Percentiles rank a stretch among this genome's conserved stretches.
phyloP scores from a whole-genome alignment of 164 flowering plant species.

The Chimonanthus salicifolius region DNA sequence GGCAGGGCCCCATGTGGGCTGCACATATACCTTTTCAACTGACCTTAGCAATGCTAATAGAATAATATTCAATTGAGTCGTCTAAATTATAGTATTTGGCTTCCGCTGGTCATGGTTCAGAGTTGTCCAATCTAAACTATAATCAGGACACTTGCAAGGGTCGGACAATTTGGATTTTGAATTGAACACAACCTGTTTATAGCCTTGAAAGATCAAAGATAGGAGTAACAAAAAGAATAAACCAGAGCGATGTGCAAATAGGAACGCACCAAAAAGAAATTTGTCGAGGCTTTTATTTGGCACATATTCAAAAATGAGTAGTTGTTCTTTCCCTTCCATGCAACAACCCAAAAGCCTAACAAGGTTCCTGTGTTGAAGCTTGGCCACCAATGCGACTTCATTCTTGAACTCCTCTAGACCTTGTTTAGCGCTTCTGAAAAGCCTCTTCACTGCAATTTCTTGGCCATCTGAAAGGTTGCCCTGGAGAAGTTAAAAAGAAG shows the following conservation, averaged over 20 bases:
- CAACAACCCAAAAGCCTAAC: slow-evolving; percentile 37
- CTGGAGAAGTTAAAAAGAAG: slow-evolving; percentile 11
- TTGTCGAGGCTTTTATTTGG: slow-evolving; percentile 31
- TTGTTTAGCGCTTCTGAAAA: slow-evolving; percentile 25
- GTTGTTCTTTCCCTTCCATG: slow-evolving; percentile 28
- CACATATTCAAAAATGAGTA: slow-evolving; percentile 35
- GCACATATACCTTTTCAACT: too few relatives aligned
- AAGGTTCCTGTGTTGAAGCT: slow-evolving; percentile 40
- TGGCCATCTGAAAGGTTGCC: slow-evolving; percentile 23
- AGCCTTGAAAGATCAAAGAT: not conserved
- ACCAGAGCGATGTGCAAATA: not conserved
- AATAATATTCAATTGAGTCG: too few relatives aligned
- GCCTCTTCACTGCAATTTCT: slow-evolving; percentile 42
- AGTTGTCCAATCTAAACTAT: not conserved
- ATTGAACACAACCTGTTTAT: too few relatives aligned
- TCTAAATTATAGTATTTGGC: not conserved
- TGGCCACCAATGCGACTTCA: slow-evolving; percentile 29
- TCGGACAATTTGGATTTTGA: too few relatives aligned
- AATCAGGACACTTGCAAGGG: too few relatives aligned
- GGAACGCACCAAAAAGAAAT: slow-evolving; percentile 21
- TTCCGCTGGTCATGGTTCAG: not conserved
- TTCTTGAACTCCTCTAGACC: slow-evolving; percentile 33
- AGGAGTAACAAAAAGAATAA: not conserved
- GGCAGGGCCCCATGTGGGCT: too few relatives aligned
- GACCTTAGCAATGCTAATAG: too few relatives aligned